Percentiles rank a stretch among this genome's conserved stretches.
These are phyloP conservation scores for Laetiporus sulphureus DNA, from an alignment of 1,284 basidiomycete species.

Conservation along the genomic window DNA sequence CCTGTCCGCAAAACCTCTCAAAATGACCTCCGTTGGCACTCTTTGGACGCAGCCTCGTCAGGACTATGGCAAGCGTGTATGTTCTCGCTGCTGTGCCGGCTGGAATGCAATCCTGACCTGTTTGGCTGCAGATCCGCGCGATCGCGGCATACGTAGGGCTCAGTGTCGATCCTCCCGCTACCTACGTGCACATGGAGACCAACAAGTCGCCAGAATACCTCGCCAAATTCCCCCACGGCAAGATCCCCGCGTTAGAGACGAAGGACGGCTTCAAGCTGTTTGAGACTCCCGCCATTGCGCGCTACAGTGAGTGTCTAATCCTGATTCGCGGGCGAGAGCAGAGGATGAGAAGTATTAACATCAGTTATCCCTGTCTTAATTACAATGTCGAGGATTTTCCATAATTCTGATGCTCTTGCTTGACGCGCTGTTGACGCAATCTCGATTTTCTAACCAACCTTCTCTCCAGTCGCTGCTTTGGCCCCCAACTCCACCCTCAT, in stretches of 20 bases:
- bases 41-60: constrained; percentile 45
- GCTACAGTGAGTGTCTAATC: constrained; percentile 65
- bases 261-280: constrained; percentile 76
- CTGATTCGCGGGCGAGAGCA: constrained; percentile 5
- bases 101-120: too few relatives aligned
- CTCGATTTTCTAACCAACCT: constrained; percentile 13
- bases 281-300: constrained; percentile 79
- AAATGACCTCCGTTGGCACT: constrained; percentile 55
- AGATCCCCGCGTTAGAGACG: constrained; percentile 80
- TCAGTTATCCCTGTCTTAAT: constrained; percentile 67
- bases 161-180: constrained; percentile 51
- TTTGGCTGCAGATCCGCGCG: constrained; percentile 61
- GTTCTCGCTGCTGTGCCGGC: constrained; percentile 21
- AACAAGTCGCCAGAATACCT: constrained; percentile 78
- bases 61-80: constrained; percentile 42
- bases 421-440: not conserved
- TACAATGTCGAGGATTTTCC: constrained; percentile 27
- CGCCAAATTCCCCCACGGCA: constrained; percentile 77
- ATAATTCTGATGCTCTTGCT: constrained; percentile 29
- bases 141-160: constrained; percentile 69
- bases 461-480: constrained; percentile 59
- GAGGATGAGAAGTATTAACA: constrained; percentile 32
- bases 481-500: constrained; percentile 65
- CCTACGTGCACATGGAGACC: constrained; percentile 62
- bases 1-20: constrained; percentile 15